Percentiles rank a stretch among this genome's conserved stretches.
phyloP scores from a whole-genome alignment of 441 rosid species.

The Erodium moschatum region DNA sequence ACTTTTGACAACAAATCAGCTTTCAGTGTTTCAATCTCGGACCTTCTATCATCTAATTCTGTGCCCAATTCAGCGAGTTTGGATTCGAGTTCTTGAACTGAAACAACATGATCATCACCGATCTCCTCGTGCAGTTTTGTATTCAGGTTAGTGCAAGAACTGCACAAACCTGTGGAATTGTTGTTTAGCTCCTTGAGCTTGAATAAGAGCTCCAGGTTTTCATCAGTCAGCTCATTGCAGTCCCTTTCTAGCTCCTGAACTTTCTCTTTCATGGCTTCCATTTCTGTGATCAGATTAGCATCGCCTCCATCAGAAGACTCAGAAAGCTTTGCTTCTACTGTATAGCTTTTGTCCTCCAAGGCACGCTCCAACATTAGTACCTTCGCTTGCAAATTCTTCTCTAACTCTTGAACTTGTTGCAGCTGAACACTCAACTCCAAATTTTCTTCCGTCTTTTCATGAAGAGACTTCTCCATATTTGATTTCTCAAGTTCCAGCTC shows the following conservation, averaged over 20 bases:
- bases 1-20: conserved; percentile 28
- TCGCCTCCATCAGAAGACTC: too few species aligned
- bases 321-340: too few species aligned
- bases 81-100: conserved; percentile 27
- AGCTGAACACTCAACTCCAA: conserved; percentile 23
- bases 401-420: conserved; percentile 33
- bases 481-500: conserved; percentile 30
- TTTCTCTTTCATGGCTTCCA: conserved; percentile 31
- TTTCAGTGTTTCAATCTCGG: conserved; percentile 2
- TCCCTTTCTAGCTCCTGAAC: conserved; percentile 50
- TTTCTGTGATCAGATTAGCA: conserved; percentile 23
- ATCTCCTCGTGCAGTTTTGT: conserved; percentile 21
- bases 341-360: background rate
- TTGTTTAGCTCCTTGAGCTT: conserved; percentile 35
- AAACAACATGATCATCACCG: conserved; percentile 22
- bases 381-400: conserved; percentile 22
- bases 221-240: conserved; percentile 60
- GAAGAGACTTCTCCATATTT: conserved; percentile 28
- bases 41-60: conserved; percentile 23
- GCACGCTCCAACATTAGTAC: background rate
- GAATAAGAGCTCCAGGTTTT: conserved; percentile 44
- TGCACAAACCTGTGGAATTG: conserved; percentile 16
- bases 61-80: conserved; percentile 24
- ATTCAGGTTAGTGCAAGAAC: conserved; percentile 15
- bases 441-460: conserved; percentile 25